Evolutionary conservation across 2,329 filamentous ascomycete species (phyloP).

Genomic region (Meredithiella fracta): DNA sequence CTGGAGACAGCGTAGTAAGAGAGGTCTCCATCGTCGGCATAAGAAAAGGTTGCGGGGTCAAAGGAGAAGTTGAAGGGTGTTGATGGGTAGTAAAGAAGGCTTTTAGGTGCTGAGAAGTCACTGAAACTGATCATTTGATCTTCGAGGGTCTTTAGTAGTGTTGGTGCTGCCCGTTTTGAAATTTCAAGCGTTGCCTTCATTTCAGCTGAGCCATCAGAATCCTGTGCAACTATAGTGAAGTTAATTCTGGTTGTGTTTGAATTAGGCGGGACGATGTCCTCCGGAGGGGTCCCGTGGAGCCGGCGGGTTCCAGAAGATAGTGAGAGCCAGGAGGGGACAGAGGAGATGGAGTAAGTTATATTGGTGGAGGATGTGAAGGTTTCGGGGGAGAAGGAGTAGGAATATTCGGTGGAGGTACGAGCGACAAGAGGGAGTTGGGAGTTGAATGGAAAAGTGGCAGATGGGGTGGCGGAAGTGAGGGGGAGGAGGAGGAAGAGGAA

Average conservation of each 20-base stretch:
- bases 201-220: slow-evolving; percentile 43
- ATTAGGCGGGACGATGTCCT: slow-evolving; percentile 29
- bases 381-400: slow-evolving; percentile 52
- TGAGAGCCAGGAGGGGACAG: slow-evolving; percentile 54
- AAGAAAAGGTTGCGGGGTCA: slow-evolving; percentile 45
- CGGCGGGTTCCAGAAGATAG: slow-evolving; percentile 45
- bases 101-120: slow-evolving; percentile 41
- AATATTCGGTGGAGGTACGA: slow-evolving; percentile 48
- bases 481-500: slow-evolving; percentile 20
- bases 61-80: slow-evolving; percentile 37
- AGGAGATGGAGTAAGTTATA: slow-evolving; percentile 50
- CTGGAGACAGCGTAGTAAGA: slow-evolving; percentile 64
- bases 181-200: slow-evolving; percentile 58
- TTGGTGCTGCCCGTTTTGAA: slow-evolving; percentile 38
- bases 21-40: slow-evolving; percentile 29
- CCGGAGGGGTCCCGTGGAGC: slow-evolving; percentile 53
- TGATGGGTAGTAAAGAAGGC: slow-evolving; percentile 39
- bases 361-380: slow-evolving; percentile 50
- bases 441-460: slow-evolving; percentile 56
- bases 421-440: slow-evolving; percentile 71
- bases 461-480: slow-evolving; percentile 24
- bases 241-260: slow-evolving; percentile 37
- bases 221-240: slow-evolving; percentile 54
- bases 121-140: slow-evolving; percentile 43
- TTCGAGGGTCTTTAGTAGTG: slow-evolving; percentile 37